Evolutionary conservation across 73 alveolate species (phyloP).

Genomic region (Durusdinium trenchii): DNA sequence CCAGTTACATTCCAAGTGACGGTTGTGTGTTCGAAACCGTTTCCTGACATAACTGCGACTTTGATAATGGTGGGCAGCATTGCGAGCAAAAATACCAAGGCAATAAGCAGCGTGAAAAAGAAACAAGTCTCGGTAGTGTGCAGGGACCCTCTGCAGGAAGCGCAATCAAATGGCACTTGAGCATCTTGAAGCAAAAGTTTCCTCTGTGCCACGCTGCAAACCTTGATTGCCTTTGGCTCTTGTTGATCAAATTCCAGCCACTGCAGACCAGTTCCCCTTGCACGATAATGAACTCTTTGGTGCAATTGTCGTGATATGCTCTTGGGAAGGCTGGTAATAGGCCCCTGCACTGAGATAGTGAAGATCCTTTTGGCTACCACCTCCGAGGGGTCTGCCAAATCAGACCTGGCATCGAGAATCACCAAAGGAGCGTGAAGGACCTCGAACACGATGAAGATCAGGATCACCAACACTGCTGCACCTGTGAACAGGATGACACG

Average conservation of each 20-base stretch:
- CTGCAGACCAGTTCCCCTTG: background rate
- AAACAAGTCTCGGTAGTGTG: background rate
- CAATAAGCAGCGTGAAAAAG: background rate
- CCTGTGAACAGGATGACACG: background rate
- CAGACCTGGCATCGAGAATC: constrained; percentile 28
- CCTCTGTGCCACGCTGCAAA: background rate
- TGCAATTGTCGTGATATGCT: constrained; percentile 12
- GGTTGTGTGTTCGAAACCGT: background rate
- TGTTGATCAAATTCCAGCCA: no score
- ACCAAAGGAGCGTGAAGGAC: constrained; percentile 38
- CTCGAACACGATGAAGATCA: background rate
- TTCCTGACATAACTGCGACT: constrained; percentile 23
- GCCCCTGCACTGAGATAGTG: constrained; percentile 48
- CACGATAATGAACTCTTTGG: background rate
- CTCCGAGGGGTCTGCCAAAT: background rate
- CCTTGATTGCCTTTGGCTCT: no score
- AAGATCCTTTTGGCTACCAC: background rate
- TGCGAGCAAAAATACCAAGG: background rate
- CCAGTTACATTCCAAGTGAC: background rate
- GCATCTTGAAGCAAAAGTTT: background rate
- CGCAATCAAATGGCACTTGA: constrained; percentile 13
- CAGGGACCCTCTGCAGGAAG: background rate
- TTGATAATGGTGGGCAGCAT: background rate
- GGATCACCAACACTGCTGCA: background rate
- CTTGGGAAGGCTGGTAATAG: constrained; percentile 9